phyloP scores from a whole-genome alignment of 1,284 basidiomycete species.

The Naganishia sp. region DNA sequence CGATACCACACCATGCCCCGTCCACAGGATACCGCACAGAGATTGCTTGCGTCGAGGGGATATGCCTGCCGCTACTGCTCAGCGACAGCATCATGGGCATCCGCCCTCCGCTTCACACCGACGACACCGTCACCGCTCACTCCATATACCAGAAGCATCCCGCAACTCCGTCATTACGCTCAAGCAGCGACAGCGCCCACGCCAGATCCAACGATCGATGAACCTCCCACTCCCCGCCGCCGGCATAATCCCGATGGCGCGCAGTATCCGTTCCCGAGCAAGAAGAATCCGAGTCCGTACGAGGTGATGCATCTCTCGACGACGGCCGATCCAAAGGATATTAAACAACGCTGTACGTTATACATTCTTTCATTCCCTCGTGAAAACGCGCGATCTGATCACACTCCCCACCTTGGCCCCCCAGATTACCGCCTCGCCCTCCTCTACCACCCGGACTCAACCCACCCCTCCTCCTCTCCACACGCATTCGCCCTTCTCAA shows the following conservation, averaged over 20 bases:
- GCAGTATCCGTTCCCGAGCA: slow-evolving; percentile 28
- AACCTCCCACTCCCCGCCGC: neutral
- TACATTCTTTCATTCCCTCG: neutral
- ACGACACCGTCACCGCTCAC: neutral
- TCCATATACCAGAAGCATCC: neutral
- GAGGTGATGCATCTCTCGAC: slow-evolving; percentile 48
- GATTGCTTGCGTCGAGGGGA: too few species aligned
- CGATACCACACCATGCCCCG: too few species aligned
- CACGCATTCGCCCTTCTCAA: slow-evolving; percentile 49
- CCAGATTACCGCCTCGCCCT: slow-evolving; percentile 52
- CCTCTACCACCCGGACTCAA: slow-evolving; percentile 52
- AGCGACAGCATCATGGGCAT: too few species aligned
- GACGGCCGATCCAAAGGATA: slow-evolving; percentile 41
- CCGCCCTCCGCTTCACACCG: too few species aligned
- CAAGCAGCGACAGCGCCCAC: slow-evolving; percentile 17
- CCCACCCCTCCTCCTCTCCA: slow-evolving; percentile 49
- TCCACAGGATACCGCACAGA: too few species aligned
- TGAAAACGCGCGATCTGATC: neutral
- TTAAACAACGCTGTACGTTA: slow-evolving; percentile 47
- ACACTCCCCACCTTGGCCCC: too few species aligned
- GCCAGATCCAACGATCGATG: neutral
- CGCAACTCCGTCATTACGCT: slow-evolving; percentile 8
- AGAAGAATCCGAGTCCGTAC: slow-evolving; percentile 40
- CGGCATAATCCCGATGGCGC: neutral
- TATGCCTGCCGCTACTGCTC: too few species aligned